Conservation (phyloP, 2,329 filamentous ascomycete species). For the Nigrospora osmanthi region DNA sequence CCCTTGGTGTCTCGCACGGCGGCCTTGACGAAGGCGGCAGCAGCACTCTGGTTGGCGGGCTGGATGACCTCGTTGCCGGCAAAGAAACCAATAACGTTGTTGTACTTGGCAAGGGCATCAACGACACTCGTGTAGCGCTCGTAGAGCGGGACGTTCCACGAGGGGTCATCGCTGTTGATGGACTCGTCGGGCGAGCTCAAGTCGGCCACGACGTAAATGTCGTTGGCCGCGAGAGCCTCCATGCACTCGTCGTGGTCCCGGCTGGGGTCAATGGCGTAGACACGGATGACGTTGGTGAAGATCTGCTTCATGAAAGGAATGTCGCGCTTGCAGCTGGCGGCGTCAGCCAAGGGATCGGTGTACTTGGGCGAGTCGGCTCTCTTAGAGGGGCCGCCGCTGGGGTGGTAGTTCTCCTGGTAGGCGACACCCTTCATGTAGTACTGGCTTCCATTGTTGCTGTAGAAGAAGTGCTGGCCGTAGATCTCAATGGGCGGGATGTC, state of each 20-base stretch:
- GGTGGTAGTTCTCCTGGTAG: constrained; percentile 76
- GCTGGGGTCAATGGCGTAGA: constrained; percentile 83
- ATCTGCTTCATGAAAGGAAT: constrained; percentile 73
- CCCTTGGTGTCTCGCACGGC: constrained; percentile 93
- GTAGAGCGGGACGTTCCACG: constrained; percentile 75
- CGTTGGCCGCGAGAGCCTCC: constrained; percentile 69
- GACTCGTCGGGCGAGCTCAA: constrained; percentile 73
- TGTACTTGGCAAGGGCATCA: constrained; percentile 73
- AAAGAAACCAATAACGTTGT: constrained; percentile 95
- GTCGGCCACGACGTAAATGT: constrained; percentile 94
- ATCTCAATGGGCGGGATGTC: constrained; percentile 20
- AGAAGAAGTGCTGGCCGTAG: constrained; percentile 25
- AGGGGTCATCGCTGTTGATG: constrained; percentile 73
- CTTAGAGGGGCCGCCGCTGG: constrained; percentile 32
- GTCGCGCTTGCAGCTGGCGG: constrained; percentile 69
- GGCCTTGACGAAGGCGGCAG: constrained; percentile 94
- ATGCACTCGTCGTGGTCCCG: constrained; percentile 78
- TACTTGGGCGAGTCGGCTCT: constrained; percentile 47
- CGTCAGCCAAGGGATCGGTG: constrained; percentile 75
- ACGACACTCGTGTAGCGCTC: constrained; percentile 77
- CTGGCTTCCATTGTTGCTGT: constrained; percentile 55
- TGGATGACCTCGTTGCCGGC: constrained; percentile 97
- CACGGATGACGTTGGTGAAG: constrained; percentile 86
- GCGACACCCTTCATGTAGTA: constrained; percentile 87
- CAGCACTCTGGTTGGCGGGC: constrained; percentile 76